Conservation (phyloP, 2,329 filamentous ascomycete species). For the Neopestalotiopsis sp. region DNA sequence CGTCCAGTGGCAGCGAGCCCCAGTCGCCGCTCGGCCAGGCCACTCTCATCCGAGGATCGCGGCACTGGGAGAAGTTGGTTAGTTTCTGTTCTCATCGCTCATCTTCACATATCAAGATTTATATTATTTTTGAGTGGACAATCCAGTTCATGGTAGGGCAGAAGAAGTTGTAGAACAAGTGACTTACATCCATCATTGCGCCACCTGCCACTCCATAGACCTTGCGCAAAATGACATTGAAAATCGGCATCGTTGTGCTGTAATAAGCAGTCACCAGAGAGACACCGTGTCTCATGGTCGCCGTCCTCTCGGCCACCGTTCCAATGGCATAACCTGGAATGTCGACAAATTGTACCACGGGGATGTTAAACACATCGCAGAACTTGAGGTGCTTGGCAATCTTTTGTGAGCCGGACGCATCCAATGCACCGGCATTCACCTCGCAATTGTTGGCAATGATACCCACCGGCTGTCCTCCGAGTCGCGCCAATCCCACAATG, state of each 20-base stretch:
- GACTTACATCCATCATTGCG: slow-evolving; percentile 58
- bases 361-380: slow-evolving; percentile 69
- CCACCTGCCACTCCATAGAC: slow-evolving; percentile 69
- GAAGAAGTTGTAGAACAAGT: background rate
- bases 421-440: slow-evolving; percentile 64
- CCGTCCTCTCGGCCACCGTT: slow-evolving; percentile 64
- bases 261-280: slow-evolving; percentile 66
- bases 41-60: slow-evolving; percentile 64
- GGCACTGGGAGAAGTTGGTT: slow-evolving; percentile 37
- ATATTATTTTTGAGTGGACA: background rate
- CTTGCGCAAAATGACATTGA: slow-evolving; percentile 65
- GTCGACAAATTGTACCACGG: slow-evolving; percentile 67
- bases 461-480: slow-evolving; percentile 62
- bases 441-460: slow-evolving; percentile 66
- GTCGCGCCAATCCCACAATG: slow-evolving; percentile 63
- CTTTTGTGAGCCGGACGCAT: slow-evolving; percentile 65
- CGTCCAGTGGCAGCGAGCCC: slow-evolving; percentile 66
- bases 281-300: slow-evolving; percentile 69
- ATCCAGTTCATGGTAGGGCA: background rate
- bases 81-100: background rate
- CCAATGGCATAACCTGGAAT: slow-evolving; percentile 68
- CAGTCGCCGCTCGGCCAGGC: slow-evolving; percentile 69
- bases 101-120: too few species aligned
- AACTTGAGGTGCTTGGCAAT: slow-evolving; percentile 65
- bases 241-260: slow-evolving; percentile 65